These are phyloP conservation scores for Cladosporium halotolerans DNA, from an alignment of 2,329 filamentous ascomycete genomes.

Conservation along the genomic window DNA sequence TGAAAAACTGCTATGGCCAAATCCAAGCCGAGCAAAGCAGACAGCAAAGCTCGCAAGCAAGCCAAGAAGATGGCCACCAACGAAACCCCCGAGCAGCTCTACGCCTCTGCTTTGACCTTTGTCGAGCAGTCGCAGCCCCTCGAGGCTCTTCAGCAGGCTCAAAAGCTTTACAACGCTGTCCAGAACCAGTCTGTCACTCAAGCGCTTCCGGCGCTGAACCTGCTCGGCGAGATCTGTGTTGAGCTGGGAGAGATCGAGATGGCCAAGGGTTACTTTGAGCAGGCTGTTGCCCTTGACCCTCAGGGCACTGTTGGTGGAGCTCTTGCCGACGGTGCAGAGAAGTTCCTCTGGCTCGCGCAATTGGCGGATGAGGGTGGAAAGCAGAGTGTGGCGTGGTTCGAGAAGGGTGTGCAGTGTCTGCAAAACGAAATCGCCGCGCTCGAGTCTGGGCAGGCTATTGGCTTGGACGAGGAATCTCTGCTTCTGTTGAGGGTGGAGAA, in stretches of 20 bases:
- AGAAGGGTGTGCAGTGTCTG: slow-evolving; percentile 65
- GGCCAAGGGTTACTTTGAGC: slow-evolving; percentile 65
- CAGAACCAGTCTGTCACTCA: slow-evolving; percentile 29
- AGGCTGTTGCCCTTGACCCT: slow-evolving; percentile 68
- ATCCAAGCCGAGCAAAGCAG: slow-evolving; percentile 17
- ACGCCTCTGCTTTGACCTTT: slow-evolving; percentile 50
- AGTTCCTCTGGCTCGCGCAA: slow-evolving; percentile 92
- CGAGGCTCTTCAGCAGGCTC: slow-evolving; percentile 49
- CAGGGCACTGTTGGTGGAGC: slow-evolving; percentile 65
- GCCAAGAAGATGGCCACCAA: slow-evolving; percentile 42
- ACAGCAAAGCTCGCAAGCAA: slow-evolving; percentile 45
- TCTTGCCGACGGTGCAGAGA: slow-evolving; percentile 78
- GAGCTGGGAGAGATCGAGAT: slow-evolving; percentile 75
- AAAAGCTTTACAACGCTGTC: slow-evolving; percentile 47
- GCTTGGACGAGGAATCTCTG: slow-evolving; percentile 27
- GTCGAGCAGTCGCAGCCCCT: slow-evolving; percentile 55
- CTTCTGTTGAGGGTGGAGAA: slow-evolving; percentile 56
- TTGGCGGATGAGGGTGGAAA: slow-evolving; percentile 61
- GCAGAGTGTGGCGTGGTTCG: slow-evolving; percentile 57
- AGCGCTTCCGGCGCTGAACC: slow-evolving; percentile 61
- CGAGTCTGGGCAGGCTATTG: slow-evolving; percentile 40
- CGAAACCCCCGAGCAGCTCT: slow-evolving; percentile 49
- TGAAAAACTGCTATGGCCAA: slow-evolving; percentile 20
- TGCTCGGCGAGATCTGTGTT: slow-evolving; percentile 75
- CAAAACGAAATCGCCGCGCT: slow-evolving; percentile 63